These are phyloP conservation scores for Corynascus novoguineensis DNA, from an alignment of 495 filamentous ascomycete genomes.

Conservation along the genomic window DNA sequence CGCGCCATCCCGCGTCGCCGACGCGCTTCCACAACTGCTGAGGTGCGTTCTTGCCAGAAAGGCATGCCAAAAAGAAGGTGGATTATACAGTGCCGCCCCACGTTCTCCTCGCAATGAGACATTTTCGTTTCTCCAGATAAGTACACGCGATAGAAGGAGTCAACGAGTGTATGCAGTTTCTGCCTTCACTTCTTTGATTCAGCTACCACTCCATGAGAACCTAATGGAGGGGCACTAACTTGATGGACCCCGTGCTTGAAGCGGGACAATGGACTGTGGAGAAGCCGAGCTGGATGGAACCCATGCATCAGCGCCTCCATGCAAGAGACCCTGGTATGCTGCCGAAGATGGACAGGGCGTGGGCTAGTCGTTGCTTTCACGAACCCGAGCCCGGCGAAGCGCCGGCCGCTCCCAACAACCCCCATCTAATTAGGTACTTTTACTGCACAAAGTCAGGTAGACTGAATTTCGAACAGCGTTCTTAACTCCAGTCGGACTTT, in stretches of 20 bases:
- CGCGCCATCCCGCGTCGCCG: conserved; percentile 4
- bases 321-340: neutral
- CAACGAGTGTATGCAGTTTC: too few relatives aligned
- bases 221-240: neutral
- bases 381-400: neutral
- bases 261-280: neutral
- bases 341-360: conserved; percentile 1
- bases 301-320: conserved; percentile 3
- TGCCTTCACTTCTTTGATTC: too few relatives aligned
- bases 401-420: neutral
- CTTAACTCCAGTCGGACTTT: neutral
- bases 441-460: too few relatives aligned
- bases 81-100: too few relatives aligned
- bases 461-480: neutral
- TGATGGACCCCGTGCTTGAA: neutral
- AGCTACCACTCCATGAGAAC: too few relatives aligned
- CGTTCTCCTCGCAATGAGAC: too few relatives aligned
- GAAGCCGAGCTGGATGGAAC: neutral
- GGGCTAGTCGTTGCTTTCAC: neutral
- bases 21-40: neutral
- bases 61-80: too few relatives aligned
- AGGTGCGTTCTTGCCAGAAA: too few relatives aligned
- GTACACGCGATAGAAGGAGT: too few relatives aligned
- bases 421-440: too few relatives aligned
- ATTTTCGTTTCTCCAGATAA: too few relatives aligned